phyloP scores from a whole-genome alignment of 441 rosid genomes.

The Syzygium malaccense region DNA sequence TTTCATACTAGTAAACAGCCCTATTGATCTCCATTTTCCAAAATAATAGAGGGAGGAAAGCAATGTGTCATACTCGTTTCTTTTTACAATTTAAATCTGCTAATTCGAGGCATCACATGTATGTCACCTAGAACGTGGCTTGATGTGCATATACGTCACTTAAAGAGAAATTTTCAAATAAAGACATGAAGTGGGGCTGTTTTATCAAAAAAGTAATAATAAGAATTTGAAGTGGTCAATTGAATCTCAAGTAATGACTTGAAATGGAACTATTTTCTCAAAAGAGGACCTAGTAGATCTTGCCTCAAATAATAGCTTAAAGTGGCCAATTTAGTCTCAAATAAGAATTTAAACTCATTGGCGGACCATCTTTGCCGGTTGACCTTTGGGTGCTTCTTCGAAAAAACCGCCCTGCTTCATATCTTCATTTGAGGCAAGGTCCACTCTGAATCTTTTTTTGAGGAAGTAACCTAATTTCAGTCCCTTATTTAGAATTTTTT shows the following conservation, averaged over 20 bases:
- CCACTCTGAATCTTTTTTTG: not conserved
- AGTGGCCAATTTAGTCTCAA: not conserved
- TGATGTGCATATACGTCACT: too few relatives aligned
- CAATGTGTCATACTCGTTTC: not conserved
- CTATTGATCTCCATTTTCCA: not conserved
- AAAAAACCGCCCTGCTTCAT: not conserved
- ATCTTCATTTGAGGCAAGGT: not conserved
- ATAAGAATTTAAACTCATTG: not conserved
- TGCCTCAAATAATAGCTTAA: too few relatives aligned
- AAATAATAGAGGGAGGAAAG: not conserved
- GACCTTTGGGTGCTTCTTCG: not conserved
- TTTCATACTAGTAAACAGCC: not conserved
- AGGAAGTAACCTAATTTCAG: not conserved
- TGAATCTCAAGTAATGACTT: not conserved
- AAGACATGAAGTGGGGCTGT: not conserved
- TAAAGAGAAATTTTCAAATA: too few relatives aligned
- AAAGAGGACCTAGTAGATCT: not conserved
- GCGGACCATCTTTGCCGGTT: too few relatives aligned
- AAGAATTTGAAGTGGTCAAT: rapidly evolving
- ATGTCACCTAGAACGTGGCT: not conserved
- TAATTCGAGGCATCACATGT: not conserved
- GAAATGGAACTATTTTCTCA: too few relatives aligned
- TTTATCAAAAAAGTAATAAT: too few relatives aligned
- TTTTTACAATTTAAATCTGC: not conserved
- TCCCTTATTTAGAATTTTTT: not conserved